Evolutionary conservation across 2,329 filamentous ascomycete genomes (phyloP).

Genomic region (Blumeria hordei): DNA sequence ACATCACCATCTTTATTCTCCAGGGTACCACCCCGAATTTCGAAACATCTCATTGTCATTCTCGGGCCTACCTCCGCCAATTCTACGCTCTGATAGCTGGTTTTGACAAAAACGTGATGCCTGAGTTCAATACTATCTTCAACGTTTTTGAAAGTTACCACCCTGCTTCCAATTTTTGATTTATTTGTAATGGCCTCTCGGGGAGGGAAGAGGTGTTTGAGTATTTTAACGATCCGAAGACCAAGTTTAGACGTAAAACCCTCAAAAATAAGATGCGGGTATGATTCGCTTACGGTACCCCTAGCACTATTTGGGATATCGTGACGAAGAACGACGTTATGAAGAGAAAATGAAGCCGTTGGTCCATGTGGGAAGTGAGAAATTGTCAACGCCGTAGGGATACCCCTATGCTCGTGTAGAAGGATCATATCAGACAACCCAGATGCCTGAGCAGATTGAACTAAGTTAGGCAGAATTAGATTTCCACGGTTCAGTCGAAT

Average conservation of each 20-base stretch:
- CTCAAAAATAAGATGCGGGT: constrained; percentile 89
- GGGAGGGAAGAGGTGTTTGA: constrained; percentile 88
- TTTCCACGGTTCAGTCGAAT: constrained; percentile 85
- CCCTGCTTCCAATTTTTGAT: constrained; percentile 58
- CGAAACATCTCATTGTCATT: constrained; percentile 93
- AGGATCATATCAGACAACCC: constrained; percentile 69
- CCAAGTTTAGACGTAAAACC: constrained; percentile 69
- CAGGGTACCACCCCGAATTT: constrained; percentile 73
- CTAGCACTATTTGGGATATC: constrained; percentile 75
- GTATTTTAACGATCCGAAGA: constrained; percentile 59
- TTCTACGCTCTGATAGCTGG: constrained; percentile 72
- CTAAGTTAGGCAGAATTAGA: constrained; percentile 63
- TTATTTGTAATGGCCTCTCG: constrained; percentile 48
- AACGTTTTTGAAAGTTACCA: constrained; percentile 86
- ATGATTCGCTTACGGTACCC: constrained; percentile 76
- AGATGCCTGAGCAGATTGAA: constrained; percentile 55
- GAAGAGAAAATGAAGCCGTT: constrained; percentile 65
- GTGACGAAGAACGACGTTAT: constrained; percentile 78
- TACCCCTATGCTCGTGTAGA: constrained; percentile 79
- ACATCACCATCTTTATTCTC: constrained; percentile 91
- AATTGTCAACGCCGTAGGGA: constrained; percentile 69
- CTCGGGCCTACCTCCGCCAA: constrained; percentile 73
- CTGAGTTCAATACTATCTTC: constrained; percentile 86
- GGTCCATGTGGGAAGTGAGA: constrained; percentile 77
- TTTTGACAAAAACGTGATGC: constrained; percentile 84